These are phyloP conservation scores for Tillandsia fasciculata DNA, from an alignment of 176 grass and related monocot species.

Conservation along the genomic window DNA sequence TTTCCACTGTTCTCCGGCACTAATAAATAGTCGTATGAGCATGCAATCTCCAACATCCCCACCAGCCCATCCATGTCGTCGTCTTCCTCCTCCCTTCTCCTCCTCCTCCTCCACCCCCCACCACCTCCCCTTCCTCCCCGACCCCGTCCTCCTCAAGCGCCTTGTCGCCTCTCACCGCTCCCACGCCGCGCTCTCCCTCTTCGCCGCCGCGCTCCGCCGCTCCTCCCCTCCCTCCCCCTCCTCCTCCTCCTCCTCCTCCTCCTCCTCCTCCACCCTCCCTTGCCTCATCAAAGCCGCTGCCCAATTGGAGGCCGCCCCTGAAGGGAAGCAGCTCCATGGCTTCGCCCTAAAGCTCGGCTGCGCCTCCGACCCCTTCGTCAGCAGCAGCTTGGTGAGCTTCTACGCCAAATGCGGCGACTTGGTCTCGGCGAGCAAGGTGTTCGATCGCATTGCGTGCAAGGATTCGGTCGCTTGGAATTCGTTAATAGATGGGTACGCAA, in stretches of 20 bases:
- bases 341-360: not conserved
- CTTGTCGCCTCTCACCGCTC: not conserved
- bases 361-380: not conserved
- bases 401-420: slow-evolving; percentile 7
- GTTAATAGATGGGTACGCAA: not conserved
- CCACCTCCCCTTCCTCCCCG: not conserved
- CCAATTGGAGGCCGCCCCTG: not conserved
- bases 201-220: not conserved
- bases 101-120: not conserved
- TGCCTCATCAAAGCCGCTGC: not conserved
- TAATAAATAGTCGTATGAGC: too few species aligned
- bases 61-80: not conserved
- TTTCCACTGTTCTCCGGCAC: too few species aligned
- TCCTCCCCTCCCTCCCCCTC: not conserved
- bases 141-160: not conserved
- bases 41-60: not conserved
- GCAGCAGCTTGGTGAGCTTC: slow-evolving; percentile 3
- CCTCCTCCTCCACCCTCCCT: not conserved
- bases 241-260: not conserved
- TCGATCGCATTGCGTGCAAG: not conserved
- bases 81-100: not conserved
- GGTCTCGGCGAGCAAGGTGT: not conserved
- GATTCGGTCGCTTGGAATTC: slow-evolving; percentile 6
- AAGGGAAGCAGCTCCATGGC: slow-evolving; percentile 6
- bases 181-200: not conserved